Base-by-base conservation (phyloP, 2,329 filamentous ascomycete species). In the Penicillium sp. region DNA sequence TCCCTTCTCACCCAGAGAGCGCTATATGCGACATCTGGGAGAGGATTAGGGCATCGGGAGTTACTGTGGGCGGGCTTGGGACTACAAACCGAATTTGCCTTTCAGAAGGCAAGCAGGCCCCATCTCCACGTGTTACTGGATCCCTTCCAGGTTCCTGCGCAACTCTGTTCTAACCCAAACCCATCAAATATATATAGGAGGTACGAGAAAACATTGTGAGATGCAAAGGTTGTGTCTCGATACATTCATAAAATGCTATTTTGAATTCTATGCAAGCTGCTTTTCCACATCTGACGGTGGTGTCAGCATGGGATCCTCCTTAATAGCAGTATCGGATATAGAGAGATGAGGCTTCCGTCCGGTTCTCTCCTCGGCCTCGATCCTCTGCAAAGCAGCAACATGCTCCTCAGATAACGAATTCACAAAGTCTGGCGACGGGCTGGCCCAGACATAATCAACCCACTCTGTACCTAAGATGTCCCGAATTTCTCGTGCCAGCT, bases 391-490 rank as follows among this genome's bases (percentile, higher is more conserved):
- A 19, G 50, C 33, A 28, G 62, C 55, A n/a, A 69, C 12, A 61
- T 74, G 68, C 19, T 67, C 64, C 1, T 66, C 61, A 0, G 69
- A 60, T 19, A 70, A 57, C 0, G 60, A 59, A 58, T 78, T 78
- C 53, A 76, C 67, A 58, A 77, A 79, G 11, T 69, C 75, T 8
- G 71, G 59, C 1, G 62, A 67, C 0, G 77, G 77, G 46, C 76
- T 78, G 1, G 68, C 62, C 77, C 77, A 80, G 14, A 68, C 69
- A 65, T 75, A 78, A 59, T 79, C 75, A 7, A 75, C 66, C 77
- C 77, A 80, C 25, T 75, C 63, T 2, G 64, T 44, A 3, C 75
- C 74, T 5, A 78, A 58, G 10, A 77, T 68, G 35, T 70, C 65
- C 37, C 72, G 69, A 48, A 79, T 74, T 16, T 70, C 67, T 37